Percentiles rank a stretch among this genome's conserved stretches.
Conservation (phyloP, 108 stramenopile species). For the Cyclotella baltica region DNA sequence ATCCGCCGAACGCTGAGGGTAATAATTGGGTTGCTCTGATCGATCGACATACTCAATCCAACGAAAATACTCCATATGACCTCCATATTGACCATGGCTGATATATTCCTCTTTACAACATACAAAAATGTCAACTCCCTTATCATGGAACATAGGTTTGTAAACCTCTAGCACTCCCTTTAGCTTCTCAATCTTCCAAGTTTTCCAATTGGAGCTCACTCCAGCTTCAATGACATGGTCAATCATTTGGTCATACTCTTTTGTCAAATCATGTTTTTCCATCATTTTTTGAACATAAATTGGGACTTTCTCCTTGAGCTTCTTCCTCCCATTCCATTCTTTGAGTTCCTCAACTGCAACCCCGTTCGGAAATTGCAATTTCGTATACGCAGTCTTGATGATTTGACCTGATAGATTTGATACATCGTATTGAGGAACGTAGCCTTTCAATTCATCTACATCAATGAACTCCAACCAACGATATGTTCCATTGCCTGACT, state of each 20-base stretch:
- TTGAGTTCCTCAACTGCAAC: constrained; percentile 65
- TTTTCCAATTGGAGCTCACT: constrained; percentile 34
- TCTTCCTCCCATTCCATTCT: constrained; percentile 44
- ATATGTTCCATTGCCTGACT: constrained; percentile 29
- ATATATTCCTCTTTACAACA: constrained; percentile 59
- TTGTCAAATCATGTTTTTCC: constrained; percentile 33
- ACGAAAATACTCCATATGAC: constrained; percentile 55
- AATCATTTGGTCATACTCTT: constrained; percentile 52
- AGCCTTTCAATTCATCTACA: constrained; percentile 26
- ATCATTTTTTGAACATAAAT: constrained; percentile 54
- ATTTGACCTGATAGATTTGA: constrained; percentile 52
- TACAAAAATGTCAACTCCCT: constrained; percentile 58
- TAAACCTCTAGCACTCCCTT: constrained; percentile 42
- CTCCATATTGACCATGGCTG: constrained; percentile 57
- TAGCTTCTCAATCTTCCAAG: constrained; percentile 58
- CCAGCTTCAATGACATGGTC: constrained; percentile 43
- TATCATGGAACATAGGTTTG: constrained; percentile 51
- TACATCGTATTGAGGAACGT: constrained; percentile 64
- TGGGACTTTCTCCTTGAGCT: constrained; percentile 56
- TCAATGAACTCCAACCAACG: constrained; percentile 72
- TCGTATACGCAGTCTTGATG: constrained; percentile 57
- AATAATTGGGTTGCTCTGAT: constrained; percentile 54
- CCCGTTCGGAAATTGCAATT: constrained; percentile 57
- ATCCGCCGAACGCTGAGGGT: constrained; percentile 52
- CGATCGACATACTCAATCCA: constrained; percentile 71